Conservation (phyloP, 2,329 filamentous ascomycete species). For the Hyphodiscus sp. region DNA sequence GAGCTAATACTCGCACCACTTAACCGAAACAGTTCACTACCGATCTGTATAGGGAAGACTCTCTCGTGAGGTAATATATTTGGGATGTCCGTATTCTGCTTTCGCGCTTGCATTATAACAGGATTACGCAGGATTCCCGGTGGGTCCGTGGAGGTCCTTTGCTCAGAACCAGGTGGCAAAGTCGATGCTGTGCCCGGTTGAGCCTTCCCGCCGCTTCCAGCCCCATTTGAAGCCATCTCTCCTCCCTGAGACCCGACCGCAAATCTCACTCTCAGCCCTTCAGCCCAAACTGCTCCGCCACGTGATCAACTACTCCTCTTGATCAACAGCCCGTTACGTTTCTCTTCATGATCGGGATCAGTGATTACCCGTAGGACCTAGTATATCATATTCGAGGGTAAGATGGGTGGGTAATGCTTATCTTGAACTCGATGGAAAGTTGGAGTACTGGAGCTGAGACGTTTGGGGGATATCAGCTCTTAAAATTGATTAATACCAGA, state of each 20-base stretch:
- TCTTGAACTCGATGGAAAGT: background rate
- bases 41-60: constrained; percentile 64
- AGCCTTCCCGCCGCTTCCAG: background rate
- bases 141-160: constrained; percentile 3
- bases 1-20: constrained; percentile 65
- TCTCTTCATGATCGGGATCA: background rate
- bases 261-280: background rate
- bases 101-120: constrained; percentile 6
- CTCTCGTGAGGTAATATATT: constrained; percentile 32
- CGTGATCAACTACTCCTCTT: background rate
- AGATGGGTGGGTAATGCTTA: background rate
- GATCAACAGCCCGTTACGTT: background rate
- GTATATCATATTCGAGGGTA: background rate
- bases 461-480: background rate
- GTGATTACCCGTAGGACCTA: background rate
- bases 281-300: background rate
- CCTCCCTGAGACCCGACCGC: too few relatives aligned
- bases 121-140: constrained; percentile 20
- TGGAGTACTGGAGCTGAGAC: background rate
- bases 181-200: background rate
- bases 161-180: constrained; percentile 6
- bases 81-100: constrained; percentile 30
- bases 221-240: background rate
- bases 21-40: constrained; percentile 60
- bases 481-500: constrained; percentile 6